Percentiles rank a stretch among this genome's conserved stretches.
Evolutionary conservation across 2,329 filamentous ascomycete genomes (phyloP).

Genomic region (Achaetomium macrosporum): DNA sequence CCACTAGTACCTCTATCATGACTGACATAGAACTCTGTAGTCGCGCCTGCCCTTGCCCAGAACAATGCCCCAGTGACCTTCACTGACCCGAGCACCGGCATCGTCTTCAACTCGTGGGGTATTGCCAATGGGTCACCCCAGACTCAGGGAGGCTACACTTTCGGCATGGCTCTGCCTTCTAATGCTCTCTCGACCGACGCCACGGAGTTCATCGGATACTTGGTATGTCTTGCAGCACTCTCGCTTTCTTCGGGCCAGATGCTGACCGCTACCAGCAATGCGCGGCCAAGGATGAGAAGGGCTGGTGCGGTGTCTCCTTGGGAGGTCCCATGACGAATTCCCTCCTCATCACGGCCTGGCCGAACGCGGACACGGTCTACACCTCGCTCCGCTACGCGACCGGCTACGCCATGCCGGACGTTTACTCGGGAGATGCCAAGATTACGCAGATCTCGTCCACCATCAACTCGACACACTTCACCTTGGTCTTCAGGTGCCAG

Average conservation of each 20-base stretch:
- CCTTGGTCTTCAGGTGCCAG: constrained; percentile 54
- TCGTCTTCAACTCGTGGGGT: constrained; percentile 46
- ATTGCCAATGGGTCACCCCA: constrained; percentile 29
- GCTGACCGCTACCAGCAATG: constrained; percentile 34
- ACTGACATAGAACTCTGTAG: constrained; percentile 12
- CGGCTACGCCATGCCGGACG: constrained; percentile 48
- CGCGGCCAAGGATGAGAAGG: constrained; percentile 35
- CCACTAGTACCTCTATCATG: not conserved
- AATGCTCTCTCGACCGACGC: constrained; percentile 38
- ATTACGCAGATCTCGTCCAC: constrained; percentile 50
- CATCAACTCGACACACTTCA: constrained; percentile 51
- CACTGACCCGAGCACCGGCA: constrained; percentile 43
- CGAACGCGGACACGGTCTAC: constrained; percentile 40
- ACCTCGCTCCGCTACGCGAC: constrained; percentile 48
- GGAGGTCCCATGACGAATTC: constrained; percentile 48
- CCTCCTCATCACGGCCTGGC: constrained; percentile 48
- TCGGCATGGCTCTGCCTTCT: constrained; percentile 45
- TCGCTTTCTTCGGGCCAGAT: not conserved
- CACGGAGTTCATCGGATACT: constrained; percentile 48
- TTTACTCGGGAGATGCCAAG: constrained; percentile 53
- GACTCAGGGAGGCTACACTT: constrained; percentile 41
- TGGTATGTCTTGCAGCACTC: constrained; percentile 33
- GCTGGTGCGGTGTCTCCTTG: constrained; percentile 49
- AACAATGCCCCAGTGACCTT: constrained; percentile 29
- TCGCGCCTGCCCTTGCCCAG: constrained; percentile 25